Conservation (phyloP, 306 rosid genomes). For the Dryas drummondii region DNA sequence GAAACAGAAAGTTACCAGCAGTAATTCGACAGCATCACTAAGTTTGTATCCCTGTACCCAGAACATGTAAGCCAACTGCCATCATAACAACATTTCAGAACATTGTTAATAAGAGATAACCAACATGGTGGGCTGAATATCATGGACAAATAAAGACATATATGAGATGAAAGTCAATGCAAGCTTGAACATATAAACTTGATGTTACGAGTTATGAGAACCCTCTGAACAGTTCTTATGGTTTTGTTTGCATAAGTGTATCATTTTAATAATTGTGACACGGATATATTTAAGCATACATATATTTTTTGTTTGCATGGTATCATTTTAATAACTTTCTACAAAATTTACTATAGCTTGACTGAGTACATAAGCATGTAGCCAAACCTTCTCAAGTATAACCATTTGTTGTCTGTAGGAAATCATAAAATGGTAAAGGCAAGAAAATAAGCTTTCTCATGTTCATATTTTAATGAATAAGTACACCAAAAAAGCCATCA, state of each 20-base stretch:
- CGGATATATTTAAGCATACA: background rate
- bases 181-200: background rate
- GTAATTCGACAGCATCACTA: constrained; percentile 51
- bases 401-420: background rate
- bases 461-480: background rate
- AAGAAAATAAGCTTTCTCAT: background rate
- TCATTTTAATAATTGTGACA: background rate
- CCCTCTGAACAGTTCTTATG: background rate
- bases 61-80: constrained; percentile 91
- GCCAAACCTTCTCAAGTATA: background rate
- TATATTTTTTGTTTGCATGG: background rate
- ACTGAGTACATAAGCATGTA: background rate
- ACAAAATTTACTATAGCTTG: background rate
- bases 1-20: constrained; percentile 57
- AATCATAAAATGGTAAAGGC: background rate
- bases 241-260: too few relatives aligned
- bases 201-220: background rate
- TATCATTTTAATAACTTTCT: background rate
- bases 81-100: constrained; percentile 37
- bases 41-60: constrained; percentile 90
- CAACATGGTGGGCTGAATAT: constrained; percentile 4
- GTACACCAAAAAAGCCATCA: background rate
- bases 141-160: constrained; percentile 3
- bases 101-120: constrained; percentile 14
- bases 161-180: background rate